Conservation (phyloP, 2,329 filamentous ascomycete species). For the Colletotrichum sp. region DNA sequence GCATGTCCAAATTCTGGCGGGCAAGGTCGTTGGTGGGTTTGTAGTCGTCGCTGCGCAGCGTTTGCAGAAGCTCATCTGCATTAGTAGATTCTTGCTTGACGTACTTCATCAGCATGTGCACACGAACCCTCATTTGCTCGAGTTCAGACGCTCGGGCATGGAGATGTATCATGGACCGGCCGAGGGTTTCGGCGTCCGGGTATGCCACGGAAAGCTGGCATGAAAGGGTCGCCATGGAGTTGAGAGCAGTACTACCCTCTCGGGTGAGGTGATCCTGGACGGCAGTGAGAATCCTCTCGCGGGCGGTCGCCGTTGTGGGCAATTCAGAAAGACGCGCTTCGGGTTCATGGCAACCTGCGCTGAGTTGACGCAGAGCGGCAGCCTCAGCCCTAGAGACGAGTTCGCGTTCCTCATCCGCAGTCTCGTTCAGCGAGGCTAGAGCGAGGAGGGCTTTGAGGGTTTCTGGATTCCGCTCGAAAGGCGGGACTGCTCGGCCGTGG, state of each 20-base stretch:
- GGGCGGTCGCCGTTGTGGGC: constrained; percentile 27
- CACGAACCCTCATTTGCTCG: constrained; percentile 59
- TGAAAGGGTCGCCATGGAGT: constrained; percentile 59
- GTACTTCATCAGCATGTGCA: constrained; percentile 60
- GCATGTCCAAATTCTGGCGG: constrained; percentile 75
- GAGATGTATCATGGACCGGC: constrained; percentile 57
- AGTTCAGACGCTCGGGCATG: constrained; percentile 57
- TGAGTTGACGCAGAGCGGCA: constrained; percentile 59
- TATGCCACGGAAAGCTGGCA: constrained; percentile 53
- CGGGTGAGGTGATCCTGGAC: constrained; percentile 58
- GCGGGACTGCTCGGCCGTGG: constrained; percentile 64
- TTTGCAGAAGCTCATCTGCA: constrained; percentile 41
- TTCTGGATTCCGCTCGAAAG: constrained; percentile 86
- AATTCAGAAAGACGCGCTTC: neutral
- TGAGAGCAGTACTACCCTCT: constrained; percentile 60
- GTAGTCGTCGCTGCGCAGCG: constrained; percentile 51
- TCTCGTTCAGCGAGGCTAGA: constrained; percentile 77
- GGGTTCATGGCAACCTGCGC: neutral
- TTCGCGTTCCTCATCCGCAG: constrained; percentile 72
- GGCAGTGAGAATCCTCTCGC: constrained; percentile 51
- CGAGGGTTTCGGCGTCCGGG: constrained; percentile 54
- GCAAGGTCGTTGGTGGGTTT: constrained; percentile 62
- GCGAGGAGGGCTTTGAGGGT: constrained; percentile 78
- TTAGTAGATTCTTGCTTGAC: constrained; percentile 54
- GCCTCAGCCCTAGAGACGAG: constrained; percentile 63